Conservation (phyloP, 495 filamentous ascomycete species). For the Penicillium canariense region DNA sequence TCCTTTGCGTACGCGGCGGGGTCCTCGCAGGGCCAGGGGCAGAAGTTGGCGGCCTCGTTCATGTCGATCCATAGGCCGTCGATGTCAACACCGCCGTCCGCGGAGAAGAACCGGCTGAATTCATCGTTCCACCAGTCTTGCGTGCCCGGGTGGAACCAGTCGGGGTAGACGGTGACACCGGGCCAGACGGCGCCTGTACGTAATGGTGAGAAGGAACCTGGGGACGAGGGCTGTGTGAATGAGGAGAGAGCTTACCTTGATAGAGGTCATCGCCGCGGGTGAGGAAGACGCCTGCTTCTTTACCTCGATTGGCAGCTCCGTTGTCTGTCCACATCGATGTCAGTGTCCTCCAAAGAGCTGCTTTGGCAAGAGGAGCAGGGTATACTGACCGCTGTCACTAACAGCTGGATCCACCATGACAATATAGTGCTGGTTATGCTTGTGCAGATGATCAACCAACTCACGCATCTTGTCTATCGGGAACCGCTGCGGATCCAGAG, state of each 20-base stretch:
- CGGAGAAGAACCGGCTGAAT: constrained; percentile 66
- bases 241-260: constrained; percentile 45
- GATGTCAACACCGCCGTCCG: constrained; percentile 68
- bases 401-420: constrained; percentile 89
- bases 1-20: constrained; percentile 51
- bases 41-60: constrained; percentile 76
- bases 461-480: constrained; percentile 65
- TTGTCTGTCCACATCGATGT: constrained; percentile 46
- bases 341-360: neutral
- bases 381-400: constrained; percentile 36
- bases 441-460: constrained; percentile 69
- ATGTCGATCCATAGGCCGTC: constrained; percentile 89
- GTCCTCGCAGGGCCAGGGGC: constrained; percentile 68
- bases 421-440: constrained; percentile 73
- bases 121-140: constrained; percentile 72
- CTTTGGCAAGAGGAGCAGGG: neutral
- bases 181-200: constrained; percentile 72
- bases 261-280: constrained; percentile 64
- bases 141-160: constrained; percentile 75
- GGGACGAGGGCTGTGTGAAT: neutral
- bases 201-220: neutral
- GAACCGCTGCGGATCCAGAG: constrained; percentile 71
- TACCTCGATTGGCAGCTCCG: constrained; percentile 60
- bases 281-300: constrained; percentile 62
- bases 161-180: constrained; percentile 74